phyloP scores from a whole-genome alignment of 768 basidiomycete species.

The Suillus hirtellus region DNA sequence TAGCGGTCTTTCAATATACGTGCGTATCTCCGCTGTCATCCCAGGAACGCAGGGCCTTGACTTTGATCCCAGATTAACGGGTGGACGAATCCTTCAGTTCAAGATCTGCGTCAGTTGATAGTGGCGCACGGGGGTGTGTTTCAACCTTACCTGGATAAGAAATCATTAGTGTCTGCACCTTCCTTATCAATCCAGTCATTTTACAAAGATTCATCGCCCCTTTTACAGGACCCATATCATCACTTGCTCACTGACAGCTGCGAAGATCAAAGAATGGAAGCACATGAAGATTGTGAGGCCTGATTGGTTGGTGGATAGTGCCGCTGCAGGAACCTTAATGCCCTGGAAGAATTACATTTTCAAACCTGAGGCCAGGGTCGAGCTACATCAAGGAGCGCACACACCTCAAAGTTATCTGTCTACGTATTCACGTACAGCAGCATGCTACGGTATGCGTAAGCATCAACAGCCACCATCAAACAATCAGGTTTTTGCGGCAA shows the following conservation, averaged over 20 bases:
- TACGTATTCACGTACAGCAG: neutral
- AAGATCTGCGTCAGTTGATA: conserved; percentile 79
- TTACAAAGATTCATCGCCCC: conserved; percentile 8
- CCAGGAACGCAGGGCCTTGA: neutral
- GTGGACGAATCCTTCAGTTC: conserved; percentile 82
- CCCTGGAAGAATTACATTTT: conserved; percentile 81
- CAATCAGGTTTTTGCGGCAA: neutral
- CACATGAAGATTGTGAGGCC: conserved; percentile 88
- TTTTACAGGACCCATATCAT: conserved; percentile 80
- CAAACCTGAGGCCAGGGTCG: conserved; percentile 46
- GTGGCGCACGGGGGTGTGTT: conserved; percentile 81
- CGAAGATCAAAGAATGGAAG: conserved; percentile 86
- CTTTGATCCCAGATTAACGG: conserved; percentile 72
- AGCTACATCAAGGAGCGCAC: conserved; percentile 47
- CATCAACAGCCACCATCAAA: conserved; percentile 3
- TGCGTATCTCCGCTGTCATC: conserved; percentile 40
- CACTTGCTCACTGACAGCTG: conserved; percentile 86
- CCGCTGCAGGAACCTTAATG: conserved; percentile 61
- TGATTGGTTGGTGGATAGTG: conserved; percentile 86
- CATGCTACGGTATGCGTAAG: neutral
- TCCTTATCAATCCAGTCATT: conserved; percentile 15
- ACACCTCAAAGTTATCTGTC: conserved; percentile 13
- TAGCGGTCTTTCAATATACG: conserved; percentile 76
- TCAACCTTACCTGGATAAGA: conserved; percentile 81
- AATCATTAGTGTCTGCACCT: conserved; percentile 62